Base-by-base conservation (phyloP, 129 eudicot species). In the Pittosporum tobira region DNA sequence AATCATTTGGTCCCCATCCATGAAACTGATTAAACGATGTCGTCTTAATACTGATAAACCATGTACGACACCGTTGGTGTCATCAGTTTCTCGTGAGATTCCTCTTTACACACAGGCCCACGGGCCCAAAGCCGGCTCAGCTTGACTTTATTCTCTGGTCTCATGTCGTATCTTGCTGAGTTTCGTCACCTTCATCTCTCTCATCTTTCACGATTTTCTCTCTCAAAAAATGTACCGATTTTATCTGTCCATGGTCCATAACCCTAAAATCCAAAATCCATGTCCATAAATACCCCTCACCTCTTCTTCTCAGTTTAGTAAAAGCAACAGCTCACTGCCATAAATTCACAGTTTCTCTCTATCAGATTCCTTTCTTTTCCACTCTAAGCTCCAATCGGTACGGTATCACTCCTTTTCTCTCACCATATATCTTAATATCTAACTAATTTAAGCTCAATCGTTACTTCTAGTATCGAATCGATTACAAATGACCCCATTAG, bases 361-460 rank as follows among this genome's bases (percentile, higher is more conserved):
- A 43, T 51, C 5, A 50, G 59, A 73, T 67, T 62, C 76, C 84
- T 69, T 72, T 53, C 75, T 48, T 75, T 13, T 57, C 68, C 44
- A 62, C 79, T 48, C 71, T 63, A 53, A 58, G 75, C 68, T 62
- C 59, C 63, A 66, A 55, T 61, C 74, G 75, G 82, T 73, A 76
- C 66, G 65, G n/a, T 47, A 68, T 61, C 28, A 56, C 16, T 42
- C 22, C 61, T n/a, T 34, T 8, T 8, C 63, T 61, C 59, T 34
- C n/a, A n/a, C n/a, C n/a, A n/a, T n/a, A n/a, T n/a, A n/a, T n/a
- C 42, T 62, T 59, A 38, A 28, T 61, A 43, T 34, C 38, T 64
- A n/a, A n/a, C 31, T 37, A n/a, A 37, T 31, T 66, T 22, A 29
- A 63, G 49, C 69, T 48, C 47, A 28, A 71, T 67, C 73, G 69